These are phyloP conservation scores for Phytopythium vexans DNA, from an alignment of 352 stramenopile species.

Conservation along the genomic window DNA sequence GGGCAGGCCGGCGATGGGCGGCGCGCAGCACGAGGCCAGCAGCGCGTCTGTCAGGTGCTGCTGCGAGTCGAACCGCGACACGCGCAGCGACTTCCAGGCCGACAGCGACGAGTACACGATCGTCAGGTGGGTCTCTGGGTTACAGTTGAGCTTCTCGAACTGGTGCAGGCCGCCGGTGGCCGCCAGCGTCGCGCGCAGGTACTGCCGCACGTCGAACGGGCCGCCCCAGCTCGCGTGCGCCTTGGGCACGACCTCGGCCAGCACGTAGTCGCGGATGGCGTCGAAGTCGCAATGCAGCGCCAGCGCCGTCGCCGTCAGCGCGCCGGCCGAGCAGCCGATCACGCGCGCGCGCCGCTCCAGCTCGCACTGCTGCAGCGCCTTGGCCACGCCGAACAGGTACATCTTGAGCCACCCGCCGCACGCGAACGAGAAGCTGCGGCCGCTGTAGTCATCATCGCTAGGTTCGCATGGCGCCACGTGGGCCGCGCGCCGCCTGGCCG, in stretches of 20 bases:
- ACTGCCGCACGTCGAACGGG: constrained; percentile 65
- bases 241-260: constrained; percentile 46
- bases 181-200: constrained; percentile 50
- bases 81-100: constrained; percentile 53
- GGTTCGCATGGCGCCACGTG: no score
- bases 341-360: constrained; percentile 56
- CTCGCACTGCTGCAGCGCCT: constrained; percentile 74
- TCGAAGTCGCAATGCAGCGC: constrained; percentile 77
- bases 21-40: constrained; percentile 76
- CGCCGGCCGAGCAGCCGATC: constrained; percentile 78
- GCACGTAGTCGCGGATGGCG: constrained; percentile 57
- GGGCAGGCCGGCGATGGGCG: constrained; percentile 74
- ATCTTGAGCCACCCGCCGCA: constrained; percentile 88
- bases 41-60: constrained; percentile 66
- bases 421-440: constrained; percentile 82
- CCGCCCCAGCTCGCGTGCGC: constrained; percentile 48
- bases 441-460: constrained; percentile 1
- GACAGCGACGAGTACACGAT: constrained; percentile 80
- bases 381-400: constrained; percentile 86
- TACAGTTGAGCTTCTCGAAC: constrained; percentile 47
- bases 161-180: constrained; percentile 35
- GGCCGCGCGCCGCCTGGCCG: no score
- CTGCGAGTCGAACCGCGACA: constrained; percentile 60
- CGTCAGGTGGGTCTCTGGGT: constrained; percentile 32
- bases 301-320: constrained; percentile 67